Base-by-base conservation (phyloP, 495 filamentous ascomycete species). In the Xylaria acuta region DNA sequence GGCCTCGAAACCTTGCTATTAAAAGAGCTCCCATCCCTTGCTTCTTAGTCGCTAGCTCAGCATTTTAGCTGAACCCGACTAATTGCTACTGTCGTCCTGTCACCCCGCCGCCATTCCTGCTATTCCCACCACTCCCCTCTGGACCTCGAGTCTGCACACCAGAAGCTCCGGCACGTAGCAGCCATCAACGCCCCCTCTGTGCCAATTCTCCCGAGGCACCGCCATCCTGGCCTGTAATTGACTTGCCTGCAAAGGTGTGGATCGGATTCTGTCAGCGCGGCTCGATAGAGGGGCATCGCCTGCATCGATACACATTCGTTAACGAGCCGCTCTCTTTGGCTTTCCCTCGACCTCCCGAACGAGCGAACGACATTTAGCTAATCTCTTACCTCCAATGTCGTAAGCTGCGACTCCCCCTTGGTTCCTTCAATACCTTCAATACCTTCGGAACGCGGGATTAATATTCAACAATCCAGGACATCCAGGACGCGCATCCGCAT, bases 381-480 rank as follows among this genome's bases (percentile, higher is more conserved):
- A 67, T 64, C 73, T 76, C 71, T 78, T 74, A 75, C 81, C 80
- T 76, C 80, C 82, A 84, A 87, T 86, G 85, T 81, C 84, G 84
- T 87, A 82, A 83, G 85, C 80, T 51, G 32, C 54, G 63, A 67
- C 71, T 72, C 34, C 58, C 51, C 25, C n/a, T 56, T 49, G 58
- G 70, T 32, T 64, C 32, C 58, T 60, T 60, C 58, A 60, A 34
- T 71, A 75, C 32, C 58, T 60, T 60, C 58, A 60, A 34, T 71
- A 75, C 56, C n/a, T 63, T 40, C 62, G 30, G 59, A 60, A 60
- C 38, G 60, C 30, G 63, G 38, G 49, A 72, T 67, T 72, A 72
- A 72, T 72, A 49, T 38, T 60, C 49, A 64, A 32, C 59, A 25
- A 65, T 67, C 62, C 63, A 72, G 70, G 41, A n/a, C 32, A 40